A percentile compares a stretch with the other conserved stretches of the same genome.
phyloP scores from a whole-genome alignment of 1,139 yeast genomes.

The Scheffersomyces titani region DNA sequence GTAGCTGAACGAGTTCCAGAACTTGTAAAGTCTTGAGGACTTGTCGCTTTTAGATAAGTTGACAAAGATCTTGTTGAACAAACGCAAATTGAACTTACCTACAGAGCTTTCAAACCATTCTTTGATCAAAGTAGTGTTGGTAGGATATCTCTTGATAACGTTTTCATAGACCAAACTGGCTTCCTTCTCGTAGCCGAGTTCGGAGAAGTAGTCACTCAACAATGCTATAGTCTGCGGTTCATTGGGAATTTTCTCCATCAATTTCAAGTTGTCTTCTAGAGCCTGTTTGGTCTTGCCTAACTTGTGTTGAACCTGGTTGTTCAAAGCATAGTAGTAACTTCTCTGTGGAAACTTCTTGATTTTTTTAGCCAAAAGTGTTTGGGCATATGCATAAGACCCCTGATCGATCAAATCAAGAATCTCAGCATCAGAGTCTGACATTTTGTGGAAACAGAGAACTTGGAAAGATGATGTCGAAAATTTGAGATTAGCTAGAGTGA shows the following conservation, averaged over 20 bases:
- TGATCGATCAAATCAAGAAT: slow-evolving; percentile 50
- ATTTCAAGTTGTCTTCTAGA: slow-evolving; percentile 37
- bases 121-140: slow-evolving; percentile 37
- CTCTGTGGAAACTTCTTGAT: slow-evolving; percentile 57
- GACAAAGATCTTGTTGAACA: slow-evolving; percentile 12
- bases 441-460: slow-evolving; percentile 3
- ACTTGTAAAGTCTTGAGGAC: slow-evolving; percentile 8
- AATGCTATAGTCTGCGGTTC: slow-evolving; percentile 56
- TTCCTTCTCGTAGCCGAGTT: slow-evolving; percentile 35
- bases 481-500: background rate
- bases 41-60: slow-evolving; percentile 7
- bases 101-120: slow-evolving; percentile 52
- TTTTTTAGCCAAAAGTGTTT: slow-evolving; percentile 48
- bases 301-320: slow-evolving; percentile 42
- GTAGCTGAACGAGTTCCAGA: slow-evolving; percentile 15
- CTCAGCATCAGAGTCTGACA: slow-evolving; percentile 26
- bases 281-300: slow-evolving; percentile 50
- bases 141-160: slow-evolving; percentile 56
- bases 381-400: slow-evolving; percentile 58
- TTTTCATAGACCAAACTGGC: slow-evolving; percentile 53
- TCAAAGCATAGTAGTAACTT: slow-evolving; percentile 54
- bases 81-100: slow-evolving; percentile 28
- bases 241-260: slow-evolving; percentile 50
- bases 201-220: slow-evolving; percentile 39
- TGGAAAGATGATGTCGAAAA: background rate